Evolutionary conservation across 2,329 filamentous ascomycete genomes (phyloP), one percentile per base, ranked within the genome.

Genomic region (Ophiognomonia clavigignenti-juglandacearum): DNA sequence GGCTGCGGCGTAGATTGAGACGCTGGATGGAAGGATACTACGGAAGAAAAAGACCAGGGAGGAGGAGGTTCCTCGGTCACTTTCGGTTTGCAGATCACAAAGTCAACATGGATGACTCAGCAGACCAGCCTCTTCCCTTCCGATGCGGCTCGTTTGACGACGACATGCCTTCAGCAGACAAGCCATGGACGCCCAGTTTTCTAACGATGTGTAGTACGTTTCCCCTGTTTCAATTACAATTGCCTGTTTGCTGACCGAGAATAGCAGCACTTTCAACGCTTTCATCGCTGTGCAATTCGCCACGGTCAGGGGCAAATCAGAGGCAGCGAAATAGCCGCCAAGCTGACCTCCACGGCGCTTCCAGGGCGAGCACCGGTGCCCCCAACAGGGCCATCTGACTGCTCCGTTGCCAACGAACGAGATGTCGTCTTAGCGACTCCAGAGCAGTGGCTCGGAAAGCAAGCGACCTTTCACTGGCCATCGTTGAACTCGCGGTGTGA

Each of bases 321-420:
- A 26, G 39, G 18, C 23, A 20, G 24, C 20, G 19, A 27, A 47
- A 44, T 52, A 52, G 47, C 47, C 50, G 50, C 50, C 50, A 41
- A 14, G 29, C 43, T 36, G 27, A 27, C 46, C 29, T 43, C 27
- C 40, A n/a, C n/a, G n/a, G n/a, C n/a, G n/a, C n/a, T n/a, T n/a
- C n/a, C n/a, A n/a, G n/a, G n/a, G n/a, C n/a, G n/a, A n/a, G n/a
- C n/a, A n/a, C n/a, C n/a, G n/a, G n/a, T n/a, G n/a, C n/a, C n/a
- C n/a, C n/a, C n/a, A n/a, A n/a, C n/a, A n/a, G n/a, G n/a, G n/a
- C n/a, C 10, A 35, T 26, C 20, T n/a, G 36, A 26, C 38, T 46
- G 6, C 47, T 37, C 36, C 32, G 11, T 22, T 36, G 29, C 38
- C 47, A 41, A 26, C 6, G 42, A 45, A 41, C n/a, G 11, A 24